Conservation (phyloP, 2,329 filamentous ascomycete genomes). For the Talaromyces sp. region DNA sequence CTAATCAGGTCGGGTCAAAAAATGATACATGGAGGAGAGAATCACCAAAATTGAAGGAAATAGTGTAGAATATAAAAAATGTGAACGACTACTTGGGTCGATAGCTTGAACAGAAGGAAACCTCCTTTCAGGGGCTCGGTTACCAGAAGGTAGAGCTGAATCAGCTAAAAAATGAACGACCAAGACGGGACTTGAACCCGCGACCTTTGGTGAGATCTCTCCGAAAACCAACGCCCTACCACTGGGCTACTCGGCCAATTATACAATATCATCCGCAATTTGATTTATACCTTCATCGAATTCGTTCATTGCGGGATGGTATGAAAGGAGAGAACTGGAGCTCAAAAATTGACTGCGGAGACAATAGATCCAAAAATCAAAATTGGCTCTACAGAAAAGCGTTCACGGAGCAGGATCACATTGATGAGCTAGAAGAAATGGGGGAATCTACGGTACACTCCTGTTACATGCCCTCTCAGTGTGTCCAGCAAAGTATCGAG, state of each 20-base stretch:
- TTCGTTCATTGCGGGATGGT: neutral
- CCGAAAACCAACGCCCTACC: conserved; percentile 11
- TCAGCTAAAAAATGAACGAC: neutral
- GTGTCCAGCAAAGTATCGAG: neutral
- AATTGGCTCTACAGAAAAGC: neutral
- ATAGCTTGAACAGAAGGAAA: no score
- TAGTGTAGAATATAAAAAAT: no score
- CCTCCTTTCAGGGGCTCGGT: no score
- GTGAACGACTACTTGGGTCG: no score
- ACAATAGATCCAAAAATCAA: neutral
- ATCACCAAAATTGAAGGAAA: no score
- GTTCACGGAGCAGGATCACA: neutral
- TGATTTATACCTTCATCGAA: neutral
- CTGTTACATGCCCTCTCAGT: neutral
- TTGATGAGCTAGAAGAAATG: neutral
- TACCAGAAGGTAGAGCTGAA: neutral
- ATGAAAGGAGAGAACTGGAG: neutral
- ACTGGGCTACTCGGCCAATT: conserved; percentile 1
- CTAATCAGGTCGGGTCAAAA: no score
- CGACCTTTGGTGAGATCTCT: conserved; percentile 3
- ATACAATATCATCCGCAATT: rapidly evolving
- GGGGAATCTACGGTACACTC: neutral
- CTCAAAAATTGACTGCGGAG: neutral
- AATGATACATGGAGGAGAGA: no score
- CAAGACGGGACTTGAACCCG: conserved; percentile 2